phyloP scores from a whole-genome alignment of 371 early-diverging fungal species.

The Batkoa obscura region DNA sequence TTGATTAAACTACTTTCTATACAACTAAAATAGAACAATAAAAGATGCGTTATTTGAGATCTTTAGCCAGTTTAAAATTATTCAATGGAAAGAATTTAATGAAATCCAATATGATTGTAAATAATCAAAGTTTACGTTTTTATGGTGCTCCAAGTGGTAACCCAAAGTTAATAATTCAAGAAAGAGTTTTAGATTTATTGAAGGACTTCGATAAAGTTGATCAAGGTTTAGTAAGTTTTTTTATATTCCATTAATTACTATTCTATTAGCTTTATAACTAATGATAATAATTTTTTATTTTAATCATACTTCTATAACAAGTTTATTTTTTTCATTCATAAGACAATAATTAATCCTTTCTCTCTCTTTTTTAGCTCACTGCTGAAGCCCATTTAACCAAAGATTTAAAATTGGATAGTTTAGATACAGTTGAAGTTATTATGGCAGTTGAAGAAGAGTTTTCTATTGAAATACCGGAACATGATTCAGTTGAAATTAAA shows the following conservation, averaged over 20 bases:
- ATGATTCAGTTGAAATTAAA: slow-evolving; percentile 89
- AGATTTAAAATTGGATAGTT: slow-evolving; percentile 86
- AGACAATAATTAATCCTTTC: not conserved
- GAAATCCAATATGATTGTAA: too few relatives aligned
- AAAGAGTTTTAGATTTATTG: slow-evolving; percentile 67
- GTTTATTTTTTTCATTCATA: not conserved
- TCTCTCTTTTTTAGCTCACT: slow-evolving; percentile 35
- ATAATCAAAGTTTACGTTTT: too few relatives aligned
- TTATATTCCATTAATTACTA: not conserved
- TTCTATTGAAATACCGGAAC: slow-evolving; percentile 90
- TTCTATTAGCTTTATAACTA: not conserved
- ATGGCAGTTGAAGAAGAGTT: slow-evolving; percentile 99
- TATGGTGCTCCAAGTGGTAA: slow-evolving; percentile 40
- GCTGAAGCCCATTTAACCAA: slow-evolving; percentile 69
- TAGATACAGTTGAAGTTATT: slow-evolving; percentile 94
- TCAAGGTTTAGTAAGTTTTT: slow-evolving; percentile 47
- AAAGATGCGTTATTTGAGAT: too few relatives aligned
- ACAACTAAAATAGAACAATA: too few relatives aligned
- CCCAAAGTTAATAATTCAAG: slow-evolving; percentile 40
- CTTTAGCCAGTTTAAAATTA: too few relatives aligned
- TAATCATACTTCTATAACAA: slow-evolving; percentile 6
- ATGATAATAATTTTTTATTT: not conserved
- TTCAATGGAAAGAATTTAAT: too few relatives aligned
- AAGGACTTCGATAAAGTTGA: slow-evolving; percentile 91
- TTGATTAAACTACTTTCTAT: too few relatives aligned